Percentiles rank a stretch among this genome's conserved stretches.
phyloP scores from a whole-genome alignment of 495 filamentous ascomycete species.

The Staphylotrichum tortipilum region DNA sequence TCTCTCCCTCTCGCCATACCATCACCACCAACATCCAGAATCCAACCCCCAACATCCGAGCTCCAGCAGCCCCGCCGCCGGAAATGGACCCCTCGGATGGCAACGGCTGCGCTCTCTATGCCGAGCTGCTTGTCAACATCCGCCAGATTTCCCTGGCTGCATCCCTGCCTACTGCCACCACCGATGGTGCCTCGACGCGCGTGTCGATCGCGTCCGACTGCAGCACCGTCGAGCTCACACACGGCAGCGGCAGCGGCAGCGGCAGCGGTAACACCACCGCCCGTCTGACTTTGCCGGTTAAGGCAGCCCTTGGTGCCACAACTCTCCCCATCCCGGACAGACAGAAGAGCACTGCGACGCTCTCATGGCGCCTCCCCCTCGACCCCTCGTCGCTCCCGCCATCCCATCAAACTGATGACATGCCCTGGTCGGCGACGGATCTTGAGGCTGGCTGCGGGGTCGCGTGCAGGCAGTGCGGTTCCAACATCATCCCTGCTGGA shows the following conservation, averaged over 20 bases:
- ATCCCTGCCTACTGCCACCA: conserved; percentile 48
- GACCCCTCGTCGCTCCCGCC: conserved; percentile 21
- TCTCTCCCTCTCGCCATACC: too few species aligned
- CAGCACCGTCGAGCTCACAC: conserved; percentile 41
- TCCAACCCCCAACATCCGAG: too few species aligned
- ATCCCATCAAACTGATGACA: conserved; percentile 21
- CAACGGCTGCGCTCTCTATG: conserved; percentile 53
- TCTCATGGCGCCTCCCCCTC: conserved; percentile 65
- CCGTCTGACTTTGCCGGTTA: conserved; percentile 58
- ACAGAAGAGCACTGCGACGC: conserved; percentile 29
- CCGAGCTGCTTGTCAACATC: conserved; percentile 82
- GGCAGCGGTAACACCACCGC: too few species aligned
- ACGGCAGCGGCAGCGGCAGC: too few species aligned
- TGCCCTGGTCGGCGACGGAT: conserved; percentile 66
- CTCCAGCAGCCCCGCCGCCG: too few species aligned
- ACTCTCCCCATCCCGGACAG: conserved; percentile 27
- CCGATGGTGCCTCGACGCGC: conserved; percentile 37
- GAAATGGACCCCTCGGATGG: neutral
- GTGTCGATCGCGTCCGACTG: conserved; percentile 44
- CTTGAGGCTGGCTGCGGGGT: conserved; percentile 48
- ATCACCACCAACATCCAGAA: too few species aligned
- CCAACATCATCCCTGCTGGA: conserved; percentile 34
- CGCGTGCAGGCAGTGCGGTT: conserved; percentile 54
- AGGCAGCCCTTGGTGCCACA: conserved; percentile 34
- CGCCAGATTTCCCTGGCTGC: conserved; percentile 70